phyloP scores from a whole-genome alignment of 306 rosid species.

The Quercus suber region DNA sequence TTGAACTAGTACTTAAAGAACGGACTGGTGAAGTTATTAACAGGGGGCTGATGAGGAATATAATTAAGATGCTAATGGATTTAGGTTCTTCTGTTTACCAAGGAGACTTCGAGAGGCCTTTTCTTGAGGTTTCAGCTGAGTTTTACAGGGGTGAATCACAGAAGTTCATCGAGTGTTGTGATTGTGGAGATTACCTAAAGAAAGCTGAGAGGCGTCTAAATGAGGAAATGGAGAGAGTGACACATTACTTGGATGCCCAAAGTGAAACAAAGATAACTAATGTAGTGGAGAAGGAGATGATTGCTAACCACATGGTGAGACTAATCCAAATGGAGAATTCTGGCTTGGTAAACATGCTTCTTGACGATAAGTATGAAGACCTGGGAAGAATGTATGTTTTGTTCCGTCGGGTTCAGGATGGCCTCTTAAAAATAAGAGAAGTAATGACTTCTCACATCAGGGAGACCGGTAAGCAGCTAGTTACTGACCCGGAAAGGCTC shows the following conservation, averaged over 20 bases:
- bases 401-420: conserved; percentile 61
- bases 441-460: conserved; percentile 79
- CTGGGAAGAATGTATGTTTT: conserved; percentile 72
- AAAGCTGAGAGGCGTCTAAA: conserved; percentile 71
- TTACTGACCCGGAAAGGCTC: conserved; percentile 76
- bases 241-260: conserved; percentile 75
- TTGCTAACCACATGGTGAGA: conserved; percentile 74
- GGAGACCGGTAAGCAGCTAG: conserved; percentile 72
- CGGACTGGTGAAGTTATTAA: conserved; percentile 73
- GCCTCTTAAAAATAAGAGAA: conserved; percentile 58
- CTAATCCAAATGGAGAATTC: conserved; percentile 80
- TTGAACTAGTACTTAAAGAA: conserved; percentile 63
- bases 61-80: conserved; percentile 75
- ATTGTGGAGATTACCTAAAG: conserved; percentile 79
- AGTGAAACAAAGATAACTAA: conserved; percentile 66
- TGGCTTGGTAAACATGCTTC: conserved; percentile 77
- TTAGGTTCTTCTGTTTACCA: conserved; percentile 70
- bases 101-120: conserved; percentile 67
- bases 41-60: conserved; percentile 66
- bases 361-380: conserved; percentile 75
- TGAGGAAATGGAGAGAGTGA: conserved; percentile 89
- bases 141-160: conserved; percentile 74
- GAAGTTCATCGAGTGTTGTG: conserved; percentile 66
- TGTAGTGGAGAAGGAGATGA: conserved; percentile 82
- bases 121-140: conserved; percentile 69